phyloP scores from a whole-genome alignment of 176 grass and related monocot species.

The Saccharum officinarum region DNA sequence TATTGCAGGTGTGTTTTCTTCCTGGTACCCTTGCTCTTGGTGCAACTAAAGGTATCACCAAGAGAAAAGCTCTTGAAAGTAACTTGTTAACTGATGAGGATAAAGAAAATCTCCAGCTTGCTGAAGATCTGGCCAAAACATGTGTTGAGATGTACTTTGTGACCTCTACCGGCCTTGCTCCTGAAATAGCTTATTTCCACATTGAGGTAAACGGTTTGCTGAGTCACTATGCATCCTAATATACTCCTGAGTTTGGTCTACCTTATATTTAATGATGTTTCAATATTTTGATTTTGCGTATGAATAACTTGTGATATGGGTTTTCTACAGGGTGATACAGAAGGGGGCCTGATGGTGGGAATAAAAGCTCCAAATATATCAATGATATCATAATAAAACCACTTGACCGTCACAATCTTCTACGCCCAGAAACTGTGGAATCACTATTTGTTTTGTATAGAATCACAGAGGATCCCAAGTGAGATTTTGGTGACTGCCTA shows the following conservation, averaged over 20 bases:
- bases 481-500: conserved; percentile 9
- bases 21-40: conserved; percentile 92
- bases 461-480: conserved; percentile 94
- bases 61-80: conserved; percentile 75
- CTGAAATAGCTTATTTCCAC: conserved; percentile 97
- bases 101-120: conserved; percentile 88
- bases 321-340: conserved; percentile 58
- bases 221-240: not conserved
- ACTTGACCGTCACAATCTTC: conserved; percentile 89
- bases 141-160: conserved; percentile 96
- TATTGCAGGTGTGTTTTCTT: conserved; percentile 92
- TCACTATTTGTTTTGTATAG: conserved; percentile 89
- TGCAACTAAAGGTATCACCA: conserved; percentile 93
- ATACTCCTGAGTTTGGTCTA: not conserved
- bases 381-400: conserved; percentile 84
- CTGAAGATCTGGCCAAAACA: conserved; percentile 97
- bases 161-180: conserved; percentile 90
- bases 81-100: conserved; percentile 75
- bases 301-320: not conserved
- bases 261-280: conserved; percentile 22
- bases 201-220: conserved; percentile 56
- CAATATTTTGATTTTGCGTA: not conserved
- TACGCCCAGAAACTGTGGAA: conserved; percentile 97
- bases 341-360: conserved; percentile 83
- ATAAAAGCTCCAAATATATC: conserved; percentile 82